phyloP scores from a whole-genome alignment of 208 protist species.

The Pavlovales sp. region DNA sequence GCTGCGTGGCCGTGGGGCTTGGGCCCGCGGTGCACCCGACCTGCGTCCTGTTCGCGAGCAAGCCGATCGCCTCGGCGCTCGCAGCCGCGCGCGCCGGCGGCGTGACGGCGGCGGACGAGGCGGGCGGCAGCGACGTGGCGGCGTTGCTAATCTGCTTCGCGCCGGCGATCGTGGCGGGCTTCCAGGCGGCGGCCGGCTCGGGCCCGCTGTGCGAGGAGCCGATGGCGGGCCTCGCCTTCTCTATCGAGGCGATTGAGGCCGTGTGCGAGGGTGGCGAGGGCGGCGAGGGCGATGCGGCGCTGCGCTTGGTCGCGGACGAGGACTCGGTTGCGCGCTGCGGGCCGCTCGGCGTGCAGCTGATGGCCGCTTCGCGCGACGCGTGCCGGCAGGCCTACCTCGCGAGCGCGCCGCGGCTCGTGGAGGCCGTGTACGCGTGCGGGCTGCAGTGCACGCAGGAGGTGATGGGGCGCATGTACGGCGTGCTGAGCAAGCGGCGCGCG shows the following conservation, averaged over 20 bases:
- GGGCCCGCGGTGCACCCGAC: not conserved
- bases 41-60: not conserved
- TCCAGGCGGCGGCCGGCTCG: constrained; percentile 81
- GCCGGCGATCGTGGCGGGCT: constrained; percentile 77
- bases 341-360: constrained; percentile 79
- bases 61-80: not conserved
- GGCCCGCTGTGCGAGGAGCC: constrained; percentile 97
- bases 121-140: too few relatives aligned
- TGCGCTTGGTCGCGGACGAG: not conserved
- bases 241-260: constrained; percentile 25
- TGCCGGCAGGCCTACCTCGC: constrained; percentile 83
- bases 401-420: constrained; percentile 79
- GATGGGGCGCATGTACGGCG: constrained; percentile 67
- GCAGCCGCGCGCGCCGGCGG: too few relatives aligned
- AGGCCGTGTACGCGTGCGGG: constrained; percentile 93
- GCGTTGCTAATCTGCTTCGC: not conserved
- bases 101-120: too few relatives aligned
- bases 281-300: constrained; percentile 2
- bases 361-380: constrained; percentile 83
- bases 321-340: constrained; percentile 33
- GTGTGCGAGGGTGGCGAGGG: constrained; percentile 46
- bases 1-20: not conserved
- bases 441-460: constrained; percentile 63
- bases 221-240: constrained; percentile 78
- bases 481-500: constrained; percentile 56